Percentiles rank a stretch among this genome's conserved stretches.
Conservation (phyloP, 2,329 filamentous ascomycete species). For the Ceratocystis cacaofunesta region DNA sequence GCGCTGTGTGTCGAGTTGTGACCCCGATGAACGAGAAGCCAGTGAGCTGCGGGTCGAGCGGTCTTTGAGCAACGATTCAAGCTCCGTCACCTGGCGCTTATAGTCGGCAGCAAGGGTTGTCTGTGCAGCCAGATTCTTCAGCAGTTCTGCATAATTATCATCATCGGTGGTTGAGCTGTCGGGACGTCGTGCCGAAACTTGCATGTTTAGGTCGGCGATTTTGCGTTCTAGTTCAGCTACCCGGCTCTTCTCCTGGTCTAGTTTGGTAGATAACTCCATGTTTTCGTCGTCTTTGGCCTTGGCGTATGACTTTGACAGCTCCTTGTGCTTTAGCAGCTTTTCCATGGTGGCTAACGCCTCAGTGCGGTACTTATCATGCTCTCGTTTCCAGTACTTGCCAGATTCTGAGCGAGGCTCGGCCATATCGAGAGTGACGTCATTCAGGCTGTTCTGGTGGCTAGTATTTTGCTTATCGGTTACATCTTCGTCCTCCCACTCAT, state of each 20-base stretch:
- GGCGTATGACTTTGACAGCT: conserved; percentile 63
- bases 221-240: conserved; percentile 49
- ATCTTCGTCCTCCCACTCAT: conserved; percentile 40
- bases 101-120: conserved; percentile 44
- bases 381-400: conserved; percentile 65
- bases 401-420: conserved; percentile 62
- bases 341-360: conserved; percentile 60
- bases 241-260: conserved; percentile 53
- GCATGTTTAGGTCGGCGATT: conserved; percentile 41
- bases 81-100: conserved; percentile 42
- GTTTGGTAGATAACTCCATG: conserved; percentile 46
- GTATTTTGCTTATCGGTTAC: conserved; percentile 20
- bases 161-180: conserved; percentile 20
- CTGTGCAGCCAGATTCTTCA: conserved; percentile 41
- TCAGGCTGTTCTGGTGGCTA: conserved; percentile 28
- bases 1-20: conserved; percentile 36
- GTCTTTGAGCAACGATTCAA: conserved; percentile 37
- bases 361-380: conserved; percentile 59
- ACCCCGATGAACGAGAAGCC: conserved; percentile 37
- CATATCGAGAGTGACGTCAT: conserved; percentile 54
- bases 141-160: conserved; percentile 32
- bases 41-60: conserved; percentile 27
- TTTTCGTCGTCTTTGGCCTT: conserved; percentile 63
- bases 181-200: conserved; percentile 14
- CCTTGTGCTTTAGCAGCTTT: conserved; percentile 65